A percentile compares a stretch with the other conserved stretches of the same genome.
These are phyloP conservation scores for Oemleria cerasiformis DNA, from an alignment of 306 rosid species.

Conservation along the genomic window DNA sequence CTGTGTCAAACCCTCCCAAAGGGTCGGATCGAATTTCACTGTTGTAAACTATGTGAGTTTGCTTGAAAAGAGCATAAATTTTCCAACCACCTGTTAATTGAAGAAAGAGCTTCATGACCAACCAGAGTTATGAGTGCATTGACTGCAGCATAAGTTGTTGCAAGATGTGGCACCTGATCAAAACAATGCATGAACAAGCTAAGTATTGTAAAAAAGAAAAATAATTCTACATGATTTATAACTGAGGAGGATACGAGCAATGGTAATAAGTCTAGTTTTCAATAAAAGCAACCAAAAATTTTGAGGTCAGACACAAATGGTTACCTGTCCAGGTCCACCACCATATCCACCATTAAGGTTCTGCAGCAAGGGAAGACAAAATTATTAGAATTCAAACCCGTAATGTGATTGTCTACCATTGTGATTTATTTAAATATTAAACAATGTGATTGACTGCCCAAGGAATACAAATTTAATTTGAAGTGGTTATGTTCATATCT, in stretches of 20 bases:
- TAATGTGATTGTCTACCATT: no score
- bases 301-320: background rate
- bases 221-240: background rate
- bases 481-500: no score
- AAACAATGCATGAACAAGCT: conserved; percentile 11
- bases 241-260: background rate
- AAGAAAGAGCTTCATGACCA: conserved; percentile 33
- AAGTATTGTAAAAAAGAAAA: background rate
- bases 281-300: no score
- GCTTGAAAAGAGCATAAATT: background rate
- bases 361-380: no score
- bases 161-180: conserved; percentile 89
- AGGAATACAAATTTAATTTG: no score
- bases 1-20: background rate
- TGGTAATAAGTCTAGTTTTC: no score
- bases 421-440: no score
- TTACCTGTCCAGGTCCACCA: background rate
- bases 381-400: no score
- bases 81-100: background rate
- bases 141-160: conserved; percentile 94
- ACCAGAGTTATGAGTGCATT: conserved; percentile 78
- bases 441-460: no score
- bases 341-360: background rate
- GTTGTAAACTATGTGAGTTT: background rate
- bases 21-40: background rate